Evolutionary conservation across 1,139 yeast genomes (phyloP).

Genomic region (Hyphopichia buzzinii): DNA sequence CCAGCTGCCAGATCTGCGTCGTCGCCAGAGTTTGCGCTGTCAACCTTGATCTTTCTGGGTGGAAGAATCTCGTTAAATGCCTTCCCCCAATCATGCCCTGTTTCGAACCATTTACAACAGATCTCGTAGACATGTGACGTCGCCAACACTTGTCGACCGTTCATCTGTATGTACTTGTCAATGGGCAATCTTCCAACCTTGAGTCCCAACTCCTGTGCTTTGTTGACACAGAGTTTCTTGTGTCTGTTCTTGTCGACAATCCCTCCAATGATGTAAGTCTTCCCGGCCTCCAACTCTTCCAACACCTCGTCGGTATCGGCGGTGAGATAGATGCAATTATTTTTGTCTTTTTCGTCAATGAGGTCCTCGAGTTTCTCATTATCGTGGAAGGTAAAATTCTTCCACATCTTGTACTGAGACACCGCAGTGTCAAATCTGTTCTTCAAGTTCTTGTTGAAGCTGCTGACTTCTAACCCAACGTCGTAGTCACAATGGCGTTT

Average conservation of each 20-base stretch:
- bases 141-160: constrained; percentile 87
- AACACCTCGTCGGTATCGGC: constrained; percentile 79
- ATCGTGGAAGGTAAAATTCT: constrained; percentile 50
- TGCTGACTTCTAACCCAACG: constrained; percentile 60
- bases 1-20: too few species aligned
- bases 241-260: constrained; percentile 94
- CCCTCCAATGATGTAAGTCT: constrained; percentile 88
- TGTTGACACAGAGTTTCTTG: constrained; percentile 75
- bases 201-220: constrained; percentile 73
- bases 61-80: constrained; percentile 89
- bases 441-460: constrained; percentile 65
- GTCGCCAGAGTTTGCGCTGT: constrained; percentile 5
- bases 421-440: constrained; percentile 66
- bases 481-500: constrained; percentile 61
- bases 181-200: constrained; percentile 81
- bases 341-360: constrained; percentile 28
- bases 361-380: constrained; percentile 41
- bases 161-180: constrained; percentile 75
- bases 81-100: constrained; percentile 68
- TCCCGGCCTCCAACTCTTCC: constrained; percentile 60
- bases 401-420: constrained; percentile 65
- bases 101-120: constrained; percentile 75
- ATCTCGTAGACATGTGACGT: constrained; percentile 93
- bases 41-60: constrained; percentile 56
- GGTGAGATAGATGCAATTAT: constrained; percentile 65